phyloP scores from a whole-genome alignment of 139 green algal species.

The Medakamo hakoo region DNA sequence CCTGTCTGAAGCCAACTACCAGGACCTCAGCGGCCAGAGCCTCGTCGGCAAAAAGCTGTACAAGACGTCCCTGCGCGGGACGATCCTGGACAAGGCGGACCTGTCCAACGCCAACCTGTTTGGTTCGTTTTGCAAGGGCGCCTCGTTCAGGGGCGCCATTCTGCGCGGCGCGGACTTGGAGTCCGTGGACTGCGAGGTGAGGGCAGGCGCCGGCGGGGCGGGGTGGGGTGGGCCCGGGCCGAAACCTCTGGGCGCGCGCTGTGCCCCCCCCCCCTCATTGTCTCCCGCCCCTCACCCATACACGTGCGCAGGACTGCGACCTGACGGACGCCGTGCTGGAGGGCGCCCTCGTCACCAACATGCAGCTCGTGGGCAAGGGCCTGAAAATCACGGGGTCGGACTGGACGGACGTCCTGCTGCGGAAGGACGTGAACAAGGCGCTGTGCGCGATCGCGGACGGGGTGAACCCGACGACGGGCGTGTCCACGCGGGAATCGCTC shows the following conservation, averaged over 20 bases:
- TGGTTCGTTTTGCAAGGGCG: slow-evolving; percentile 31
- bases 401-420: slow-evolving; percentile 45
- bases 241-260: too few species aligned
- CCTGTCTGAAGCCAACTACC: slow-evolving; percentile 11
- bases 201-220: too few species aligned
- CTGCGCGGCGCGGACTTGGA: slow-evolving; percentile 57
- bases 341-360: slow-evolving; percentile 38
- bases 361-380: slow-evolving; percentile 29
- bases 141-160: slow-evolving; percentile 52
- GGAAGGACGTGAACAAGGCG: slow-evolving; percentile 41
- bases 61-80: slow-evolving; percentile 47
- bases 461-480: slow-evolving; percentile 58
- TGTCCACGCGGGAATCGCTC: slow-evolving; percentile 55
- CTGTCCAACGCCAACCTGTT: slow-evolving; percentile 35
- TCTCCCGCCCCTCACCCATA: slow-evolving; percentile 23
- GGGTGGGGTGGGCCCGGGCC: too few species aligned
- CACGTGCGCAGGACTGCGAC: slow-evolving; percentile 57
- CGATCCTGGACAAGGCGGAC: slow-evolving; percentile 44
- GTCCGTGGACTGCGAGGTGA: slow-evolving; percentile 46
- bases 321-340: slow-evolving; percentile 53
- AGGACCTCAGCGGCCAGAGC: slow-evolving; percentile 37
- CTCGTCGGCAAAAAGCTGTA: slow-evolving; percentile 33
- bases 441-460: slow-evolving; percentile 61
- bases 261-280: too few species aligned
- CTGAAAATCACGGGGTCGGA: slow-evolving; percentile 27